Evolutionary conservation across 257 asterid genomes (phyloP), one percentile per base, ranked within the genome.

Genomic region (Petunia secreta): DNA sequence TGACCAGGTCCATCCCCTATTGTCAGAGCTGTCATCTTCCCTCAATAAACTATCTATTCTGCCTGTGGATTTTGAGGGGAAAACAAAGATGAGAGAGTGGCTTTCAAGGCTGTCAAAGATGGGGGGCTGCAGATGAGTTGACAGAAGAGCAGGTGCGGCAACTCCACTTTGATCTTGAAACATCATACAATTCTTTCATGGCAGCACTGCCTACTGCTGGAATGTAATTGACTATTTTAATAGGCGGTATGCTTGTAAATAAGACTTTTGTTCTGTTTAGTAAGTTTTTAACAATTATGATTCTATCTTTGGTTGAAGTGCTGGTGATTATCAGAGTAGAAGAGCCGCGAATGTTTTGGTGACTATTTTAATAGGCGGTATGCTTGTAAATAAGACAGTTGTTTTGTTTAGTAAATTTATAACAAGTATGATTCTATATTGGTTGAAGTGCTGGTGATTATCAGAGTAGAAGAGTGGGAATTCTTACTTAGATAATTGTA

Each of bases 101-200:
- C 91, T 95, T 63, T 83, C 86, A 2, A 86, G 97, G 88, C 85
- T 95, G 66, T 79, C 97, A 1, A 95, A 91, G 79, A 93, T 93
- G 98, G 97, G 97, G 96, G 10, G 98, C 97, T 60, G 91, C 98
- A 2, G 97, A 93, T 87, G 98, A 94, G 88, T 88, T 94, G 75
- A 94, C 98, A 1, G 97, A 93, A 88, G 98, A 93, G 90, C 98
- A 94, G 84, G 90, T 97, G 34, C 89, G 99, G 10, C 99, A 95
- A 84, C 97, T 95, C 58, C 96, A 89, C 89, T 96, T 94, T 46
- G 98, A 94, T 75, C 86, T 96, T 81, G 99, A 94, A 75, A 89
- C 97, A 0, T 90, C 99, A 8, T 96, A 92, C 91, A 96, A 96
- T 90, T 93, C 95, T 1, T 96, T 96, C 82, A 92, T 96, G 98